Base-by-base conservation (phyloP, 306 rosid genomes). In the Lithocarpus polystachyus region DNA sequence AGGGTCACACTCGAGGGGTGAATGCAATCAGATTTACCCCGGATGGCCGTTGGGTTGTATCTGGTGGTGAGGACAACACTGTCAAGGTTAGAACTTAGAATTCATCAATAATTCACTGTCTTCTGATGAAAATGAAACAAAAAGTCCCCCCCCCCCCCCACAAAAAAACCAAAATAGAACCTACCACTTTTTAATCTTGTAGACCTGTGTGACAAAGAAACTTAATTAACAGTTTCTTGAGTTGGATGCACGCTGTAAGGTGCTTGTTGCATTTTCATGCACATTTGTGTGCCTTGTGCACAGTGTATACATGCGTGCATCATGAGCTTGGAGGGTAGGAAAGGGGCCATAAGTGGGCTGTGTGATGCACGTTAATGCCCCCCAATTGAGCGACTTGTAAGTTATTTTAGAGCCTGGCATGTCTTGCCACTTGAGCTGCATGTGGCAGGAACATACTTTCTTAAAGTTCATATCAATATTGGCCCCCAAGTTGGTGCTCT, bases 21-120 rank as follows among this genome's bases (percentile, higher is more conserved):
- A 95, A 91, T 88, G 96, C 97, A 28, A 95, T 95, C 79, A 89
- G 98, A 85, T 95, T 95, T 87, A 95, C 99, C 81, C 99, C 99
- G 13, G 99, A 95, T 89, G 99, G 99, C 73, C 99, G 99, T 5
- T 95, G 99, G 99, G 97, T 95, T 86, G 99, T 95, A 76, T 95
- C 99, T 45, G 97, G 99, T 79, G 99, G 99, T 75, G 99, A 95
- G 89, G 99, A 95, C 88, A 90, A 95, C 84, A 93, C 97, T 3
- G 99, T 95, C 81, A 95, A 95, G 98, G 99, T 95, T 85, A 69
- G 86, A 53, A 71, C 81, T 31, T 62, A 26, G 18, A 14, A 14
- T 23, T 14, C 17, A 15, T 29, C 43, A 19, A 9, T 11, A 20
- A 59, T 59, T 20, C 29, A 20, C 52, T 59, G 31, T 59, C 65